Conservation (phyloP, 257 asterid species). For the Paraleonurus japonicus region DNA sequence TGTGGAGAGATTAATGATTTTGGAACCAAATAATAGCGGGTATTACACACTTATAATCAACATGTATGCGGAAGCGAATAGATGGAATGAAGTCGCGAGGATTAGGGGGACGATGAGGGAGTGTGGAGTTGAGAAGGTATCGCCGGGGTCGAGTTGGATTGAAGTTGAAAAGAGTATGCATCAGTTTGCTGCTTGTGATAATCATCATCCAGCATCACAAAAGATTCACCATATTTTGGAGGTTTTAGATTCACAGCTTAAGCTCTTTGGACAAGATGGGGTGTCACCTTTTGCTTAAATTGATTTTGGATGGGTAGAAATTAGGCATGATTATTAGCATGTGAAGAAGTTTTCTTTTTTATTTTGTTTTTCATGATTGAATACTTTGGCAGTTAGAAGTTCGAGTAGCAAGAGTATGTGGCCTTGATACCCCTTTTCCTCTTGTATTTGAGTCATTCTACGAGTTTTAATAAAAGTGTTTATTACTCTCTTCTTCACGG, state of each 20-base stretch:
- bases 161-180: slow-evolving; percentile 55
- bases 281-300: not conserved
- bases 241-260: slow-evolving; percentile 53
- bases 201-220: slow-evolving; percentile 33
- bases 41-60: slow-evolving; percentile 53
- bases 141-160: slow-evolving; percentile 49
- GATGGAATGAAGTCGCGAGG: slow-evolving; percentile 41
- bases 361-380: no score
- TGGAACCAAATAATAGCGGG: slow-evolving; percentile 71
- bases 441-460: no score
- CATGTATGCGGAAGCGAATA: slow-evolving; percentile 69
- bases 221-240: slow-evolving; percentile 45
- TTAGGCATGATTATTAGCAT: slow-evolving; percentile 9
- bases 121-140: no score
- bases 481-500: no score
- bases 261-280: slow-evolving; percentile 31
- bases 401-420: no score
- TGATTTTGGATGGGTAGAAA: not conserved
- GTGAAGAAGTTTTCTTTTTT: no score
- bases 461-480: no score
- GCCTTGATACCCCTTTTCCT: no score
- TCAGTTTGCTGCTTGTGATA: slow-evolving; percentile 69
- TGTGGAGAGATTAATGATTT: slow-evolving; percentile 43
- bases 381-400: no score
- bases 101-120: no score